Evolutionary conservation across 2,329 filamentous ascomycete genomes (phyloP).

Genomic region (Arthrobotrys musiformis): DNA sequence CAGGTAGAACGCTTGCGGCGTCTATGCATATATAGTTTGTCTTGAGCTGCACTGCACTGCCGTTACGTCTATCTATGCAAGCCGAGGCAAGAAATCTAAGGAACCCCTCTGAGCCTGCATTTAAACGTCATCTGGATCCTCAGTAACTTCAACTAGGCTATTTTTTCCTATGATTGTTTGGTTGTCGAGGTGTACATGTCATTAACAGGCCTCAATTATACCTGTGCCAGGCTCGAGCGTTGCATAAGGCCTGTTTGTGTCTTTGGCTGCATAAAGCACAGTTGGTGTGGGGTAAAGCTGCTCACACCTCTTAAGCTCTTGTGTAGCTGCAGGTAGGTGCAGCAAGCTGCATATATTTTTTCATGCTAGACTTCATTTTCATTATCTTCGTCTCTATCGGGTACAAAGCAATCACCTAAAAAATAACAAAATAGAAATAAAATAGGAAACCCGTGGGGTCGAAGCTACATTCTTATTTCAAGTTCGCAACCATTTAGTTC

Average conservation of each 20-base stretch:
- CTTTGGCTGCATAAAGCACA: neutral
- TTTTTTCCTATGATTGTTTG: too few species aligned
- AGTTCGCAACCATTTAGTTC: too few species aligned
- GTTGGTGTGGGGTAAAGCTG: slow-evolving; percentile 8
- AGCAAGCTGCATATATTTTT: slow-evolving; percentile 1
- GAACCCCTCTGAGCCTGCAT: neutral
- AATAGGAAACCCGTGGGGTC: neutral
- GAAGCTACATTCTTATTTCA: too few species aligned
- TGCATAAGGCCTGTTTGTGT: slow-evolving; percentile 18
- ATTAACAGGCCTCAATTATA: neutral
- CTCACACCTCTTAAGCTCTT: neutral
- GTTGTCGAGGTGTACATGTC: too few species aligned
- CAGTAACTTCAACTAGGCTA: neutral
- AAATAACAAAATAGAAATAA: neutral
- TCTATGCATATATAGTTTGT: neutral
- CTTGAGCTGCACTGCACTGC: neutral
- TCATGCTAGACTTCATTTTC: neutral
- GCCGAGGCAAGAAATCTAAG: neutral
- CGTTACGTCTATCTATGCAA: neutral
- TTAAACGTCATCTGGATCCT: neutral
- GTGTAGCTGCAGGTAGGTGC: neutral
- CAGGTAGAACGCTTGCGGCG: slow-evolving; percentile 11
- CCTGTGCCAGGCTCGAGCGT: slow-evolving; percentile 1
- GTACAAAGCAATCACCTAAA: neutral
- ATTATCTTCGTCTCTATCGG: neutral